A percentile compares a stretch with the other conserved stretches of the same genome.
Evolutionary conservation across 805 yeast genomes (phyloP).

Genomic region (Starmerella asiatica): DNA sequence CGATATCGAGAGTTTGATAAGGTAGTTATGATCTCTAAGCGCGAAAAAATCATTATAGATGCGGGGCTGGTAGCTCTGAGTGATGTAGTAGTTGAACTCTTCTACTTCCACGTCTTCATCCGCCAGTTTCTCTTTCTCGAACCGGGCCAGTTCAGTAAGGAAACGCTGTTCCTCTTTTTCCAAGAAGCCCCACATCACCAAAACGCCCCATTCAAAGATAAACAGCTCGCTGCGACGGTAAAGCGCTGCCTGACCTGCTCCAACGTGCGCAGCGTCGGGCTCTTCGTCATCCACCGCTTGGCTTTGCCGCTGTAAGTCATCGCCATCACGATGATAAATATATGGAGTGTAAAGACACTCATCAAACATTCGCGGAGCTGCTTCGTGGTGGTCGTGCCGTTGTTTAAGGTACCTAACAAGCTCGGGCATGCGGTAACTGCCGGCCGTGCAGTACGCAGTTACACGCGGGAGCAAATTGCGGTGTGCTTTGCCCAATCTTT

Average conservation of each 20-base stretch:
- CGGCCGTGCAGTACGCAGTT: constrained; percentile 92
- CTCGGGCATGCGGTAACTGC: constrained; percentile 81
- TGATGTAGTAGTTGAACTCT: constrained; percentile 88
- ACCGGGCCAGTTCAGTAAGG: constrained; percentile 70
- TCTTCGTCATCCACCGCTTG: background rate
- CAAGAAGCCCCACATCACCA: constrained; percentile 91
- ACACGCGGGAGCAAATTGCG: constrained; percentile 79
- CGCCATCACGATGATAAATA: constrained; percentile 29
- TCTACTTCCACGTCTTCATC: constrained; percentile 87
- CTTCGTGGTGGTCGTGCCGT: constrained; percentile 36
- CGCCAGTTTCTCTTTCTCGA: constrained; percentile 79
- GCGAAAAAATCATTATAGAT: constrained; percentile 94
- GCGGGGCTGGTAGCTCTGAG: constrained; percentile 88
- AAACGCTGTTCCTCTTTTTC: constrained; percentile 71
- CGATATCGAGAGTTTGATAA: constrained; percentile 83
- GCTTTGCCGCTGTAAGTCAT: background rate
- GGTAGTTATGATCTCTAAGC: constrained; percentile 71
- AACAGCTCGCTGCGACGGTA: constrained; percentile 83
- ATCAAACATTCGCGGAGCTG: constrained; percentile 80
- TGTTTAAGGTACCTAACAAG: constrained; percentile 74
- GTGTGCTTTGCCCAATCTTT: constrained; percentile 74
- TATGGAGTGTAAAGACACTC: constrained; percentile 93
- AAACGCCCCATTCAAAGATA: constrained; percentile 92
- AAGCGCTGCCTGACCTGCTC: background rate
- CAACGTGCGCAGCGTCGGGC: constrained; percentile 18